Percentiles rank a stretch among this genome's conserved stretches.
Evolutionary conservation across 257 asterid genomes (phyloP).

Genomic region (Cynanchum wilfordii): DNA sequence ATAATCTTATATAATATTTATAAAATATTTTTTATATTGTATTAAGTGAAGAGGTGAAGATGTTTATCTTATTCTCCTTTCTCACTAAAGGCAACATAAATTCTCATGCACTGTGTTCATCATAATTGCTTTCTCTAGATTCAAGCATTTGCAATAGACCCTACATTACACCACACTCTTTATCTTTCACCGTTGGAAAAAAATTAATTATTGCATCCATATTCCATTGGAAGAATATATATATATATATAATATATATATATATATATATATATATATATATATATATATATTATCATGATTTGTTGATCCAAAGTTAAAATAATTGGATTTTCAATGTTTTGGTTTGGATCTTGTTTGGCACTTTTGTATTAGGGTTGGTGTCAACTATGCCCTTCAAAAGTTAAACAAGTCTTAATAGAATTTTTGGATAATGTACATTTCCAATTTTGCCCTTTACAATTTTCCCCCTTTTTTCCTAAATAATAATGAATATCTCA

Average conservation of each 20-base stretch:
- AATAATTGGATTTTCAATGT: background rate
- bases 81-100: background rate
- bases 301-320: background rate
- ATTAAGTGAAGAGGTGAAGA: too few species aligned
- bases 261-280: too few species aligned
- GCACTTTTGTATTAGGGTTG: background rate
- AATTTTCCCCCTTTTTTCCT: too few species aligned
- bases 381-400: background rate
- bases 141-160: constrained; percentile 5
- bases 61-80: constrained; percentile 3
- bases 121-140: constrained; percentile 16
- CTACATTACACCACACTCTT: constrained; percentile 3
- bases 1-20: too few species aligned
- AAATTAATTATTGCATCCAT: background rate
- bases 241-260: too few species aligned
- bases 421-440: background rate
- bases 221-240: background rate
- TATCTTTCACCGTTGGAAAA: constrained; percentile 3
- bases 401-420: background rate
- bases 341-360: background rate
- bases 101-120: constrained; percentile 19
- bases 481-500: too few species aligned
- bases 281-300: too few species aligned
- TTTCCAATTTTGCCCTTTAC: background rate
- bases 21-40: too few species aligned